Percentiles rank a stretch among this genome's conserved stretches.
Conservation (phyloP, 2,329 filamentous ascomycete genomes). For the Chaetomiaceae sp. region DNA sequence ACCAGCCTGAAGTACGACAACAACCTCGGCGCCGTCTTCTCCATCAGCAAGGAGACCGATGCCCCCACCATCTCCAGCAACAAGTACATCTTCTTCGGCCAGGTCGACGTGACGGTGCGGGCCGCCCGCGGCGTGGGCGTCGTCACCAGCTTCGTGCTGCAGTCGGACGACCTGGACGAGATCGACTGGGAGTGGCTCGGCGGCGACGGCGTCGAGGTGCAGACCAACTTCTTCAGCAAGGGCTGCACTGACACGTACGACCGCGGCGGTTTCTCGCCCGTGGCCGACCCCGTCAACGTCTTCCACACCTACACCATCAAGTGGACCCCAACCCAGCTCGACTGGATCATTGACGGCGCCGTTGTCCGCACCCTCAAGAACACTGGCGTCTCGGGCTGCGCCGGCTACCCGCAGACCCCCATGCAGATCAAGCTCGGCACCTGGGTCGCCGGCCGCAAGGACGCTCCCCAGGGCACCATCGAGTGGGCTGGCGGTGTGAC, state of each 20-base stretch:
- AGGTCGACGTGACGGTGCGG: conserved; percentile 73
- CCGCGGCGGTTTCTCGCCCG: conserved; percentile 59
- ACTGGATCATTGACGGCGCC: conserved; percentile 55
- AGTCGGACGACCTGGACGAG: conserved; percentile 88
- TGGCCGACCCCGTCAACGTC: conserved; percentile 48
- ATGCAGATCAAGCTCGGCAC: conserved; percentile 62
- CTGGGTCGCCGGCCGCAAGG: conserved; percentile 48
- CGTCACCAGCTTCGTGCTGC: conserved; percentile 82
- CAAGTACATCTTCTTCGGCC: conserved; percentile 97
- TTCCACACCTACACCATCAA: conserved; percentile 65
- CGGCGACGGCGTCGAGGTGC: conserved; percentile 66
- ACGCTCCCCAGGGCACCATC: conserved; percentile 53
- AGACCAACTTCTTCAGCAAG: conserved; percentile 83
- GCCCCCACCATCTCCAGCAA: conserved; percentile 68
- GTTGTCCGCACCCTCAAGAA: conserved; percentile 44
- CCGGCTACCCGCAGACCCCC: conserved; percentile 64
- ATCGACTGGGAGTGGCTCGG: conserved; percentile 98
- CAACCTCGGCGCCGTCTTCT: conserved; percentile 50
- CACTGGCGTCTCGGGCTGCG: conserved; percentile 47
- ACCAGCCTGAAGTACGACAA: conserved; percentile 46
- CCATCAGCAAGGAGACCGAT: conserved; percentile 63
- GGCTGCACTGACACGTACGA: conserved; percentile 67
- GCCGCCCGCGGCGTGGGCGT: conserved; percentile 78
- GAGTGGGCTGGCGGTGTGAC: conserved; percentile 62
- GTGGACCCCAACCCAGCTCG: conserved; percentile 57